phyloP scores from a whole-genome alignment of 2,329 filamentous ascomycete genomes.

The Aureobasidium namibiae region DNA sequence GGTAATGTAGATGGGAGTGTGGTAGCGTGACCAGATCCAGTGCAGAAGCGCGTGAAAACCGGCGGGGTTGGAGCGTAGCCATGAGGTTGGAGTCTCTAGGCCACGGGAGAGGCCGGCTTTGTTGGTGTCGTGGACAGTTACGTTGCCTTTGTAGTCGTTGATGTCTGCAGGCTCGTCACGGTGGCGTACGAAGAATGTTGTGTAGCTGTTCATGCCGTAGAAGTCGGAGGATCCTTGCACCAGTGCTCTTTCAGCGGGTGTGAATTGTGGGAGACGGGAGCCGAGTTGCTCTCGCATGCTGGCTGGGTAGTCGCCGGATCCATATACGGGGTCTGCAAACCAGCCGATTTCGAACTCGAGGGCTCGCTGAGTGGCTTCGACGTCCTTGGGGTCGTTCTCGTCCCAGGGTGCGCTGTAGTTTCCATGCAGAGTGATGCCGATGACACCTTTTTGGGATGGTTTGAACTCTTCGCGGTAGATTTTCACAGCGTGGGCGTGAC shows the following conservation, averaged over 20 bases:
- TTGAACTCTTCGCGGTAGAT: constrained; percentile 31
- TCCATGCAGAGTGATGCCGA: constrained; percentile 30
- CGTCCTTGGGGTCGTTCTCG: constrained; percentile 25
- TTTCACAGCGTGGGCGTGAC: constrained; percentile 16
- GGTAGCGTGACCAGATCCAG: constrained; percentile 72
- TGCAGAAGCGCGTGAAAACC: constrained; percentile 71
- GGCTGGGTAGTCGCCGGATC: constrained; percentile 32
- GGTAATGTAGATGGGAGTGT: constrained; percentile 73
- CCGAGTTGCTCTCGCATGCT: constrained; percentile 30
- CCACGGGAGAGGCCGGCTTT: constrained; percentile 41
- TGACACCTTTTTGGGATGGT: constrained; percentile 22
- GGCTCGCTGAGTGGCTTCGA: constrained; percentile 23
- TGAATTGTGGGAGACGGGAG: constrained; percentile 26
- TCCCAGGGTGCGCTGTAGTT: constrained; percentile 29
- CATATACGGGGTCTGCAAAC: constrained; percentile 31
- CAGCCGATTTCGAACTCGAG: constrained; percentile 31
- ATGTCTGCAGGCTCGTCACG: background rate
- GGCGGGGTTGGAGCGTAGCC: constrained; percentile 66
- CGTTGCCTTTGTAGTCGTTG: constrained; percentile 12
- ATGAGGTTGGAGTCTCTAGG: constrained; percentile 71
- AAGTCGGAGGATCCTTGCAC: constrained; percentile 27
- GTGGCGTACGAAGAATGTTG: background rate
- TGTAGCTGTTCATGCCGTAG: constrained; percentile 36
- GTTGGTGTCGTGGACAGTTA: constrained; percentile 43
- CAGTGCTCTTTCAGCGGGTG: constrained; percentile 23